Evolutionary conservation across 1,284 basidiomycete species (phyloP), one percentile per base, ranked within the genome.

Genomic region (Rhodotorula sp.): DNA sequence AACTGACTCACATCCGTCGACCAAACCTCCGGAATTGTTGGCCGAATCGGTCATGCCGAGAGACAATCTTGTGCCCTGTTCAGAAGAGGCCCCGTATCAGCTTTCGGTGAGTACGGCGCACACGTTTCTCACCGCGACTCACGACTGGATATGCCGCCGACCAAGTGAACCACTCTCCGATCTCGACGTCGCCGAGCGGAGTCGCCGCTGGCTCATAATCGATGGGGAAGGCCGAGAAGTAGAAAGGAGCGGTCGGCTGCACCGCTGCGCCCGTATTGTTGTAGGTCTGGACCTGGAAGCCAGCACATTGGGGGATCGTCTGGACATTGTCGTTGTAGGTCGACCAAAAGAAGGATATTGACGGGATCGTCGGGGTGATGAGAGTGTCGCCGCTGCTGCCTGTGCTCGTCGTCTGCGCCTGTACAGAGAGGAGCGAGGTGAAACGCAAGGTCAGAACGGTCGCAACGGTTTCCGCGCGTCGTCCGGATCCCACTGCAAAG

Each of bases 291-390:
- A 75, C 17, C 26, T 53, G 59, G 30, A 70, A 51, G 4, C 46
- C 33, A 20, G 46, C 46, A 57, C 73, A 75, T n/a, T 57, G 61
- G 17, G 68, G 71, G 24, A 75, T 53, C 6, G 49, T 45, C 22
- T 49, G 6, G 8, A 45, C 18, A 6, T 62, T 33, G 42, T 75
- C 68, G 54, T 72, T 53, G 49, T 14, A 29, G 1, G 66, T 68
- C 2, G 42, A 20, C 73, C 73, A 75, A 58, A 68, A 75, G 63
- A 75, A 72, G 10, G 65, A 48, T 58, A 75, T 70, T 3, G 70
- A n/a, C 4, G 70, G 68, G 22, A 37, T 33, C 8, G 29, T 20
- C 5, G 62, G 62, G 3, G 22, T 18, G n/a, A 42, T 29, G 17
- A 57, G 24, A 4, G 14, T 33, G 53, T 62, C 53, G n/a, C 60